Evolutionary conservation across 2,329 filamentous ascomycete genomes (phyloP), one percentile per base, ranked within the genome.

Genomic region (Lachnellula arida): DNA sequence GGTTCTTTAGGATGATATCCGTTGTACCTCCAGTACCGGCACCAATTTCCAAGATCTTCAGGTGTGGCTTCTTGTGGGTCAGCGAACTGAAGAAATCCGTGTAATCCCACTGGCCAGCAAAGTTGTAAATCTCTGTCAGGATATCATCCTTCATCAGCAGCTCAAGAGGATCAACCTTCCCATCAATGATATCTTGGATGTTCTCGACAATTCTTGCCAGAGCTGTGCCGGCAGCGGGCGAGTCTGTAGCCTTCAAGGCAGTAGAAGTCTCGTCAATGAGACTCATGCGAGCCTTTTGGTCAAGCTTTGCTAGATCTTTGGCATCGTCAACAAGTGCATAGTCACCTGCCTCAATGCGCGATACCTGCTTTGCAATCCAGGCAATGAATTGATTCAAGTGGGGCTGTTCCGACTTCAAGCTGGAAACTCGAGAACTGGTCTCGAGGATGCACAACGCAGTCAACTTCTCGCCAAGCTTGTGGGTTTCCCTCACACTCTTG

Each of bases 21-120:
- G 65, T 65, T 3, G 63, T 57, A 0, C 58, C 61, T n/a, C 65
- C 62, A 3, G 62, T 65, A 5, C 60, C 60, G 28, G 57, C 48
- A 15, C 60, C 60, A n/a, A 63, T 54, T 44, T 65, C 63, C 7
- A 65, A 51, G 28, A 66, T 55, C 12, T 44, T 54, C n/a, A 62
- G 22, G 12, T 51, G 28, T 6, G 62, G 62, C 5, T 61, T 59
- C 5, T 43, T 52, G 48, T 60, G 52, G 2, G 25, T 28, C 7
- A 62, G 17, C 14, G 49, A 11, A 8, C 37, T n/a, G 22, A 63
- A 42, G 48, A 59, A 63, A 12, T 58, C 53, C 4, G 44, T 46
- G 39, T 37, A 55, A 34, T 56, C 55, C 28, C 23, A 53, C 11
- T 42, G 22, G 12, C 37, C 19, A 1, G 34, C 34, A 40, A 51